Evolutionary conservation across 2,329 filamentous ascomycete species (phyloP).

Genomic region (Fusarium equiseti): DNA sequence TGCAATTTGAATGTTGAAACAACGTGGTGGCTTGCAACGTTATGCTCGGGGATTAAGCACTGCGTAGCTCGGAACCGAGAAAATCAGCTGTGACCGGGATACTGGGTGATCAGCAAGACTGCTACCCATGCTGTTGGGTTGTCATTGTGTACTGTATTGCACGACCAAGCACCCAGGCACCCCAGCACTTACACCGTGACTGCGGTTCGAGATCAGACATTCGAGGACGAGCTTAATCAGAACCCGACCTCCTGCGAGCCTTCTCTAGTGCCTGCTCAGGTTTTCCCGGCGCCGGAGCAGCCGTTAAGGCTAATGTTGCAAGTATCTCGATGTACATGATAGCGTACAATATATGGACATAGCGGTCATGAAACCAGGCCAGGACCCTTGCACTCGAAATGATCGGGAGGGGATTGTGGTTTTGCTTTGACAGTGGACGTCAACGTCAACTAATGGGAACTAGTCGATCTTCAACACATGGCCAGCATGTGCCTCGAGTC

Average conservation of each 20-base stretch:
- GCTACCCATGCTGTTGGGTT: background rate
- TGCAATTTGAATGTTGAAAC: background rate
- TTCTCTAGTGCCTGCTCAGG: slow-evolving; percentile 1
- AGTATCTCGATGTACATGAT: slow-evolving; percentile 23
- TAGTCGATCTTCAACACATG: slow-evolving; percentile 27
- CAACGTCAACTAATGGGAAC: slow-evolving; percentile 22
- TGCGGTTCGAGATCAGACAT: background rate
- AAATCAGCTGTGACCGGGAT: slow-evolving; percentile 1
- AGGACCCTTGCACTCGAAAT: slow-evolving; percentile 28
- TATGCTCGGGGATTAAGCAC: background rate
- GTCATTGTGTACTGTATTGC: background rate
- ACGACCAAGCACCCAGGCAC: background rate
- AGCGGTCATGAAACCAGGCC: slow-evolving; percentile 32
- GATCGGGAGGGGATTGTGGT: slow-evolving; percentile 12
- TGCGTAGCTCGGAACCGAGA: slow-evolving; percentile 10
- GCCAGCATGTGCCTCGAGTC: background rate
- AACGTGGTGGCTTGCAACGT: background rate
- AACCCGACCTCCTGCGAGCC: background rate
- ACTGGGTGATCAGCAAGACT: background rate
- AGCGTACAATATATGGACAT: slow-evolving; percentile 11
- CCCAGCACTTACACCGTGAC: background rate
- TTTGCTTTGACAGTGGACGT: slow-evolving; percentile 9
- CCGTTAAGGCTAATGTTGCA: slow-evolving; percentile 14
- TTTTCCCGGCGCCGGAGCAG: slow-evolving; percentile 4
- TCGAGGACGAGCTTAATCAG: background rate